Evolutionary conservation across 2,329 filamentous ascomycete species (phyloP), one percentile per base, ranked within the genome.

Genomic region (Monosporascus sp.): DNA sequence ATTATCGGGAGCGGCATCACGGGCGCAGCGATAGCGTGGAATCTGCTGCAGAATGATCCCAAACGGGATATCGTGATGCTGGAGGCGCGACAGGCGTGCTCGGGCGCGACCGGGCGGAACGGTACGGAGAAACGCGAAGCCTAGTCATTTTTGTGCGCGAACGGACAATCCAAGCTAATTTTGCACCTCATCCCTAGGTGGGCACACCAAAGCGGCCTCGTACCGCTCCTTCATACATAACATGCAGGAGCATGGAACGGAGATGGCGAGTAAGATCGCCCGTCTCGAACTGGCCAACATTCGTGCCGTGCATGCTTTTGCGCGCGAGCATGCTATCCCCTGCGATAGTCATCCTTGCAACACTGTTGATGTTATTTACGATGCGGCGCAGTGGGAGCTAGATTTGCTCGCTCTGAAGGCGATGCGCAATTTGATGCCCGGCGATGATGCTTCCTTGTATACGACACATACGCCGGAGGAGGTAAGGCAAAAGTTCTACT

Each of bases 1-100:
- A 79, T 88, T 45, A 75, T 88, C 31, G 85, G 85, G 27, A 84
- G 79, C 64, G 85, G 85, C 26, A 85, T 87, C 57, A 83, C 82
- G 3, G 84, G 85, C n/a, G 75, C 80, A 5, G 80, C 78, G 48
- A 75, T 79, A 6, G 83, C 82, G 9, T 80, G 79, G 64, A 78
- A 78, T 57, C 70, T 85, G 59, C 73, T 72, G 63, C 67, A 34
- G 58, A 69, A 56, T 64, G 61, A 53, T 14, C 53, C 66, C 47
- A 31, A 26, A 17, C 65, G 69, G 27, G 71, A 75, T 48, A 71
- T 87, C 3, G 75, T 87, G 2, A 79, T 87, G 75, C 70, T 88
- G 6, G 85, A 88, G 66, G 84, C 85, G 11, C 73, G 85, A 55
- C 81, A 86, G 64, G 80, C 82, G 7, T 86, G 83, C 59, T 87